Base-by-base conservation (phyloP, 352 stramenopile species). In the Thraustochytrium sp. region DNA sequence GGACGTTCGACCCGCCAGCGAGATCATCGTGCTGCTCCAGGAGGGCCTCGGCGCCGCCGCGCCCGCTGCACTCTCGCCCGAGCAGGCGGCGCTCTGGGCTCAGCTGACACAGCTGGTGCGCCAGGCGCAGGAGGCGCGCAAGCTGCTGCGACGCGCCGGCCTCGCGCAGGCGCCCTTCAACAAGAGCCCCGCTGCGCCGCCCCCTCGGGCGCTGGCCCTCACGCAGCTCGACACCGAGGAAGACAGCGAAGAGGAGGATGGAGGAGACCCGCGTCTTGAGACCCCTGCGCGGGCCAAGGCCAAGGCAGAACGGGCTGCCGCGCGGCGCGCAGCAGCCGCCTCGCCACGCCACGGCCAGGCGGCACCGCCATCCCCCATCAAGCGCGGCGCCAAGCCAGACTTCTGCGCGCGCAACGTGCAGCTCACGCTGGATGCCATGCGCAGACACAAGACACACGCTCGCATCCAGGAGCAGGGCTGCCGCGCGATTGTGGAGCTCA, bases 381-480 rank as follows among this genome's bases (percentile, higher is more conserved):
- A 31, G 21, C 42, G 46, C 26, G 36, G 8, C 9, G 5, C 42
- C 18, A 55, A 44, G 13, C 38, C 38, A 13, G 38, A 3, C 9
- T 75, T 75, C 34, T 75, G 62, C 31, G 62, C 62, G 18, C 26
- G 34, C 11, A 38, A 75, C 31, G 44, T 75, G 23, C 21, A 75
- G 29, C 36, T 37, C 3, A 75, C 37, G 5, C 11, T 75, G 3
- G 62, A 75, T 2, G 40, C 62, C 4, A 75, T 75, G 62, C 5
- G 9, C 11, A 29, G 62, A 13, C 62, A 75, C 62, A 54, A 54
- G 21, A 18, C n/a, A 8, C 8, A 75, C 44, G 36, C 62, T 8
- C 62, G 62, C 31, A 53, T 75, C 26, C 62, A 75, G 62, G 62
- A 75, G 62, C 62, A 54, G 16, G 62, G 62, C 16, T 75, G 62